Base-by-base conservation (phyloP, 2,329 filamentous ascomycete species). In the Talaromyces funiculosus region DNA sequence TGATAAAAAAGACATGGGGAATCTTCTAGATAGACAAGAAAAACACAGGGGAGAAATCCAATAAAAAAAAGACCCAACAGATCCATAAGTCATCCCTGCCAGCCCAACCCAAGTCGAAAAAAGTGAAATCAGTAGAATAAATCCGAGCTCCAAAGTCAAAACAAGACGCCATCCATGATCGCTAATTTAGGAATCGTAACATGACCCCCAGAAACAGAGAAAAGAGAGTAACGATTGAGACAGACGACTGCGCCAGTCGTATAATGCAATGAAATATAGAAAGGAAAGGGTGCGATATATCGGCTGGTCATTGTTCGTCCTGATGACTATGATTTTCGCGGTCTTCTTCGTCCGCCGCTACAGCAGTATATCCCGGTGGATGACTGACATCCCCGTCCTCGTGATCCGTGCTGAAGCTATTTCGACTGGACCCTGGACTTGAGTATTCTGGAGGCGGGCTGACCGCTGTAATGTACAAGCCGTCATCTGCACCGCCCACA, bases 281-380 rank as follows among this genome's bases (percentile, higher is more conserved):
- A n/a, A 51, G 29, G 14, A 35, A 22, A 20, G 10, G 29, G n/a
- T 8, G 10, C 8, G 9, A 12, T 33, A 33, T 33, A 51, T 33
- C 29, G 14, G 33, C 26, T 38, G 33, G 20, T 63, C 60, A 60
- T 57, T 49, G 38, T 43, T 58, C 31, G 29, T 60, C 42, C 6
- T n/a, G 49, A 54, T 24, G 42, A 51, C 51, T 51, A 12, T 62
- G 60, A n/a, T 62, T 63, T 43, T 53, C 37, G 37, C 29, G 49
- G 12, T 47, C 24, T 20, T 60, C 57, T 26, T 62, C 61, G 35
- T 62, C 43, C n/a, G 57, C 58, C 51, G 92, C 81, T 1, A 90
- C 90, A 62, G 90, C 90, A 72, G 86, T 90, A 71, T 95, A 95
- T 68, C 85, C 92, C 2, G 90, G 90, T 92, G 0, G 90, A 90